phyloP scores from a whole-genome alignment of 345 rosid genomes.

The Dipteronia sinensis region DNA sequence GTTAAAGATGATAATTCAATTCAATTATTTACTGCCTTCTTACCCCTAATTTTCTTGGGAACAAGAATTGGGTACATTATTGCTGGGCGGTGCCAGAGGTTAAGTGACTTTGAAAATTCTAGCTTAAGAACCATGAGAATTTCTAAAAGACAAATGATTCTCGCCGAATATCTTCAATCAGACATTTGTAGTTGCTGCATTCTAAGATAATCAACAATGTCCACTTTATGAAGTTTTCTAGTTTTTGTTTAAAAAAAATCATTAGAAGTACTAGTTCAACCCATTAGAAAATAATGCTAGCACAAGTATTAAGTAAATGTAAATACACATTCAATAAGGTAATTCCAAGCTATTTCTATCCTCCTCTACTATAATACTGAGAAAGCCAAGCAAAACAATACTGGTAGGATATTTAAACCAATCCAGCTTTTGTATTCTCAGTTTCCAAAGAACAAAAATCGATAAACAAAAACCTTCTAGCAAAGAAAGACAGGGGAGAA shows the following conservation, averaged over 20 bases:
- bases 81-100: background rate
- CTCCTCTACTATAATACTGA: background rate
- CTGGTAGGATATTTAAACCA: background rate
- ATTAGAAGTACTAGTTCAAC: background rate
- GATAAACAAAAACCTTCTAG: no score
- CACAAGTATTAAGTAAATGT: no score
- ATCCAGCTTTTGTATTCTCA: background rate
- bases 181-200: background rate
- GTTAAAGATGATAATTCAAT: background rate
- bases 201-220: background rate
- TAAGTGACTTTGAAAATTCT: slow-evolving; percentile 6
- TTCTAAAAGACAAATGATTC: background rate
- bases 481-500: no score
- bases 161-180: background rate
- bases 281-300: background rate
- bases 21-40: background rate
- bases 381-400: background rate
- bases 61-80: background rate
- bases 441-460: background rate
- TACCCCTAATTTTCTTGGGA: slow-evolving; percentile 1
- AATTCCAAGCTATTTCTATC: background rate
- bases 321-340: no score
- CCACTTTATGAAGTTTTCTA: background rate
- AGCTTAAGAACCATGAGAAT: background rate
- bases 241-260: background rate